A percentile compares a stretch with the other conserved stretches of the same genome.
Conservation (phyloP, 1,139 yeast species). For the Debaryomycetaceae sp. region DNA sequence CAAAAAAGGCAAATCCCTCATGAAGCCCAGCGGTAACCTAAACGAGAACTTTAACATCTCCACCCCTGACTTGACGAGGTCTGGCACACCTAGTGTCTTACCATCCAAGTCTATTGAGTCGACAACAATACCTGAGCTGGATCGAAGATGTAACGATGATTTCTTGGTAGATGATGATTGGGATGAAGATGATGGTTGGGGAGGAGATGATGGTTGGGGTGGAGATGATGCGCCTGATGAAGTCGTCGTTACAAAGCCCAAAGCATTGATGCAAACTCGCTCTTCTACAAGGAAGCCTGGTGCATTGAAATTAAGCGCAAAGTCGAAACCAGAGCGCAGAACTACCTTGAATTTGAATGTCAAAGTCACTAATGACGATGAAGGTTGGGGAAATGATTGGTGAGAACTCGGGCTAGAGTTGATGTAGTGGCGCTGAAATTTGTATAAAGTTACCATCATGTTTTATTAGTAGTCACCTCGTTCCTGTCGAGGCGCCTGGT, state of each 20-base stretch:
- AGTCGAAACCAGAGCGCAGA: constrained; percentile 13
- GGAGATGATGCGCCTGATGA: constrained; percentile 14
- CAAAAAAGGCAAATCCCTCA: too few relatives aligned
- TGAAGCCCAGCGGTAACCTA: constrained; percentile 23
- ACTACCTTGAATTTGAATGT: constrained; percentile 35
- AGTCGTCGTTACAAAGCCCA: constrained; percentile 8
- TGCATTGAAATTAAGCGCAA: constrained; percentile 26
- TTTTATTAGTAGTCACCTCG: too few relatives aligned
- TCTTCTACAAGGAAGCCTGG: constrained; percentile 15
- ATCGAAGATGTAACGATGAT: constrained; percentile 8
- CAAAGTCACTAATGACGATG: constrained; percentile 41
- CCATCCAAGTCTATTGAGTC: constrained; percentile 15
- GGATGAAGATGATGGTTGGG: constrained; percentile 30
- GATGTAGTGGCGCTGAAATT: not conserved
- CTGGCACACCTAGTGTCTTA: constrained; percentile 23
- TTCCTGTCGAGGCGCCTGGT: constrained; percentile 3
- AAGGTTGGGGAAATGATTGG: constrained; percentile 50
- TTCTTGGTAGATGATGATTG: constrained; percentile 14
- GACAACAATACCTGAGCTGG: constrained; percentile 7
- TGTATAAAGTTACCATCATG: too few relatives aligned
- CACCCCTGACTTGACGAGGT: constrained; percentile 37
- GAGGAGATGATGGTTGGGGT: constrained; percentile 16
- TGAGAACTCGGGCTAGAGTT: constrained; percentile 6
- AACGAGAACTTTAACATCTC: constrained; percentile 36
- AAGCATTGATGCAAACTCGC: constrained; percentile 8